phyloP scores from a whole-genome alignment of 768 basidiomycete genomes.

The Fistulinella prunicolor region DNA sequence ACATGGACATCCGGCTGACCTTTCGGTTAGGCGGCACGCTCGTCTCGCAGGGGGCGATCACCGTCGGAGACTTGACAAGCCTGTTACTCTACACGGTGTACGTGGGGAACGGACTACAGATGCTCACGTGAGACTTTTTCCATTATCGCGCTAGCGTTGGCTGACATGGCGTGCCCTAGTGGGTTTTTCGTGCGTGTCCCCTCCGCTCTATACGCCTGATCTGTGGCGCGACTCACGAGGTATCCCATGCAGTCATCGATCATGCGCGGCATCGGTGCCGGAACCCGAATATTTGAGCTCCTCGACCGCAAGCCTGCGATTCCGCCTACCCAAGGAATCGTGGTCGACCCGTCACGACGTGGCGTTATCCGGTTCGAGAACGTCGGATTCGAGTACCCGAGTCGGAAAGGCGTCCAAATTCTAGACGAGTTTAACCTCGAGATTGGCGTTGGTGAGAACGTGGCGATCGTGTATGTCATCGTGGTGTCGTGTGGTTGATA shows the following conservation, averaged over 20 bases:
- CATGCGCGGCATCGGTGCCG: slow-evolving; percentile 96
- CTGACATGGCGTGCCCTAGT: slow-evolving; percentile 19
- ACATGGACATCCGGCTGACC: not conserved
- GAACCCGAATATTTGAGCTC: slow-evolving; percentile 90
- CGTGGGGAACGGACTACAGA: slow-evolving; percentile 75
- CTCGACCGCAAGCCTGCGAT: slow-evolving; percentile 79
- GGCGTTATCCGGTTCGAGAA: slow-evolving; percentile 80
- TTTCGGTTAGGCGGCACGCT: slow-evolving; percentile 72
- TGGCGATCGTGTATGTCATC: slow-evolving; percentile 80
- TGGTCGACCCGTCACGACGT: slow-evolving; percentile 52
- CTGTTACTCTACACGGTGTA: slow-evolving; percentile 89
- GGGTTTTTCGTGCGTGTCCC: slow-evolving; percentile 37
- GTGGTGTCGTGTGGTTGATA: not conserved
- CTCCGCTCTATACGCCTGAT: too few species aligned
- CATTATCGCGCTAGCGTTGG: not conserved
- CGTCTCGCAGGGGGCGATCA: slow-evolving; percentile 83
- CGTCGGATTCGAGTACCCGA: slow-evolving; percentile 88
- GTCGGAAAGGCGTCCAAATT: slow-evolving; percentile 74
- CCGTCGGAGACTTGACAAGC: slow-evolving; percentile 89
- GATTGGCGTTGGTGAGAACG: slow-evolving; percentile 79
- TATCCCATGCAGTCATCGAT: slow-evolving; percentile 83
- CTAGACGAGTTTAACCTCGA: slow-evolving; percentile 81
- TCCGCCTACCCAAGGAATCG: slow-evolving; percentile 57
- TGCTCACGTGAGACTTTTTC: slow-evolving; percentile 59
- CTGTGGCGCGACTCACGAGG: not conserved